A percentile compares a stretch with the other conserved stretches of the same genome.
These are phyloP conservation scores for Globisporangium acanthophoron DNA, from an alignment of 352 stramenopile genomes.

Conservation along the genomic window DNA sequence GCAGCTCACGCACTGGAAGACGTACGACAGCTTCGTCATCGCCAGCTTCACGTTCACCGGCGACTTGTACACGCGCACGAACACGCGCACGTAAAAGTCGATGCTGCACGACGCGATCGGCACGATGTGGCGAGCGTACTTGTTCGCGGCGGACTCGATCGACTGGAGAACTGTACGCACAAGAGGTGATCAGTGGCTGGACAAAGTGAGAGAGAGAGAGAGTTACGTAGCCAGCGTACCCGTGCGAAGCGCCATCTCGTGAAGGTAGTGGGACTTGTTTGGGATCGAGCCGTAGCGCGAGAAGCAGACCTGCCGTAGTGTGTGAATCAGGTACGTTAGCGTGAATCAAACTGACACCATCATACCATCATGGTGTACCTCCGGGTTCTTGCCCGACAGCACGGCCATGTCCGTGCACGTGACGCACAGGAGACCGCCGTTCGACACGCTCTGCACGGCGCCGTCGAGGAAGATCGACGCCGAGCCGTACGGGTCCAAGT, in stretches of 20 bases:
- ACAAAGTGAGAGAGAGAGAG: not conserved
- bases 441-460: constrained; percentile 93
- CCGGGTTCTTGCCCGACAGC: constrained; percentile 83
- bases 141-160: constrained; percentile 92
- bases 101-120: constrained; percentile 98
- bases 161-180: constrained; percentile 90
- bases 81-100: constrained; percentile 99
- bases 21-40: constrained; percentile 88
- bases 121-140: constrained; percentile 96
- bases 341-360: not conserved
- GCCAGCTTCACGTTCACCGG: constrained; percentile 93
- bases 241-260: constrained; percentile 86
- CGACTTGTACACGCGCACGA: constrained; percentile 97
- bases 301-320: constrained; percentile 51
- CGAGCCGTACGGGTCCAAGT: constrained; percentile 99
- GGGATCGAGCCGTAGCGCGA: constrained; percentile 79
- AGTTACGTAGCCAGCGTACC: constrained; percentile 20
- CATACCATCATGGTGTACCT: constrained; percentile 24
- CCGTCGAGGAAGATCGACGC: constrained; percentile 98
- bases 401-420: constrained; percentile 99
- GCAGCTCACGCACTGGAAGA: constrained; percentile 93
- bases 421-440: constrained; percentile 97
- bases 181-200: not conserved
- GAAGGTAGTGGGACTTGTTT: constrained; percentile 86
- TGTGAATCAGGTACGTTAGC: not conserved